These are phyloP conservation scores for Colletotrichum gloeosporioides DNA, from an alignment of 2,329 filamentous ascomycete species.

Conservation along the genomic window DNA sequence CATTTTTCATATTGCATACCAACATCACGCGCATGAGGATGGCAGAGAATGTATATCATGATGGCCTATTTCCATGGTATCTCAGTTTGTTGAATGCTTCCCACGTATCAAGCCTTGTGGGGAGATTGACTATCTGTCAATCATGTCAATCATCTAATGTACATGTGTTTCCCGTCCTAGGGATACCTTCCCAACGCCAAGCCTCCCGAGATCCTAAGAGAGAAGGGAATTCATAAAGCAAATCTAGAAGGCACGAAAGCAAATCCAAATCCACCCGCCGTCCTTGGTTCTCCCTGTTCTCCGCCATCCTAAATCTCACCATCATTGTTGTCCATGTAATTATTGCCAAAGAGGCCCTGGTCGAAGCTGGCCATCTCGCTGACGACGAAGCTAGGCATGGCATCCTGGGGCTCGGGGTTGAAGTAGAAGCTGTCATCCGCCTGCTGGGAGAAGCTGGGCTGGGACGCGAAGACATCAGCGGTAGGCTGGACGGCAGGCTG, in stretches of 20 bases:
- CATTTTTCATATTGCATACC: neutral
- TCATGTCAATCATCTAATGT: neutral
- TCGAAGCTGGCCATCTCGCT: neutral
- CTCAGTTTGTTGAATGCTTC: neutral
- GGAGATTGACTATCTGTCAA: neutral
- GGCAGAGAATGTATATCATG: neutral
- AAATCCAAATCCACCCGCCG: neutral
- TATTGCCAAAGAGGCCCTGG: neutral
- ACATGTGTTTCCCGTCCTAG: neutral
- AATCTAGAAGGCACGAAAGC: neutral
- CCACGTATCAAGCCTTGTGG: neutral
- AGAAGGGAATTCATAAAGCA: neutral
- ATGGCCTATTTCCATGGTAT: constrained; percentile 13
- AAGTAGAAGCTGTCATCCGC: neutral
- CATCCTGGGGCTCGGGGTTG: neutral
- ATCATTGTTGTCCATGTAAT: constrained; percentile 36
- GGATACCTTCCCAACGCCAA: constrained; percentile 7
- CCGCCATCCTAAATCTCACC: constrained; percentile 34
- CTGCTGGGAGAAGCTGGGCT: constrained; percentile 4
- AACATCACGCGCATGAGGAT: neutral
- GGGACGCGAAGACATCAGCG: neutral
- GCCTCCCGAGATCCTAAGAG: neutral
- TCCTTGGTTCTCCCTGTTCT: neutral
- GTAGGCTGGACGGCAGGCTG: neutral
- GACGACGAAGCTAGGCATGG: constrained; percentile 2